Percentiles rank a stretch among this genome's conserved stretches.
These are phyloP conservation scores for Tulasnella sp. DNA, from an alignment of 768 basidiomycete genomes.

Conservation along the genomic window DNA sequence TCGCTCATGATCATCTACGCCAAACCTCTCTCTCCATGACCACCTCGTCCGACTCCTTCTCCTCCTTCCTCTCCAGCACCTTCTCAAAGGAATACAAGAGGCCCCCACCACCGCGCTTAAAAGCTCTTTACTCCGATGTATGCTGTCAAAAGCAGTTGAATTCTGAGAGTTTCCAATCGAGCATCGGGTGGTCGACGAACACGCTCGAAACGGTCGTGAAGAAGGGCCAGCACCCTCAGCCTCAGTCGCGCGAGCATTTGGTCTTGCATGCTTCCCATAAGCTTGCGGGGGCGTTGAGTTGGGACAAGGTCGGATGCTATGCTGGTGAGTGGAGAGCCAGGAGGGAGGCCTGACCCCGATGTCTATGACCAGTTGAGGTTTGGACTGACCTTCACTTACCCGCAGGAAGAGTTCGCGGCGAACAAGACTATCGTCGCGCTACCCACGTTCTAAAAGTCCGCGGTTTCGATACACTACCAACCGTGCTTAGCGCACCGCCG, in stretches of 20 bases:
- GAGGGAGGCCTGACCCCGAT: not conserved
- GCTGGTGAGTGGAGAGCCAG: constrained; percentile 70
- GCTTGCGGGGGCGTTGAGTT: constrained; percentile 62
- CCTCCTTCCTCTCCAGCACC: constrained; percentile 28
- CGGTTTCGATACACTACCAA: constrained; percentile 66
- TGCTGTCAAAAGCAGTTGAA: too few species aligned
- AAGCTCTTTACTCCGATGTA: constrained; percentile 79
- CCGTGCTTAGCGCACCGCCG: constrained; percentile 71
- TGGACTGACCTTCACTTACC: constrained; percentile 45
- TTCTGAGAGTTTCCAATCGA: too few species aligned
- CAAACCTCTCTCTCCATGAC: too few species aligned
- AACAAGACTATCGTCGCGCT: too few species aligned
- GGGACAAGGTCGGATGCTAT: constrained; percentile 67
- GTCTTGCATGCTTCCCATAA: constrained; percentile 60
- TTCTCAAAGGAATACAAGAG: constrained; percentile 37
- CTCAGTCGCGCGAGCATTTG: constrained; percentile 53
- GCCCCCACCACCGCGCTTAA: constrained; percentile 43
- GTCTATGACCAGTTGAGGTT: constrained; percentile 40
- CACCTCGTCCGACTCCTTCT: not conserved
- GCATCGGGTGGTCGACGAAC: too few species aligned
- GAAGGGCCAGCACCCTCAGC: constrained; percentile 56
- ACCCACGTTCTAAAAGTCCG: constrained; percentile 50
- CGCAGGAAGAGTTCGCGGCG: constrained; percentile 70
- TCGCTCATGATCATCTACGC: too few species aligned
- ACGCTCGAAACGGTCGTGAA: too few species aligned